A percentile compares a stretch with the other conserved stretches of the same genome.
Evolutionary conservation across 805 yeast species (phyloP).

Genomic region (Metschnikowia borealis): DNA sequence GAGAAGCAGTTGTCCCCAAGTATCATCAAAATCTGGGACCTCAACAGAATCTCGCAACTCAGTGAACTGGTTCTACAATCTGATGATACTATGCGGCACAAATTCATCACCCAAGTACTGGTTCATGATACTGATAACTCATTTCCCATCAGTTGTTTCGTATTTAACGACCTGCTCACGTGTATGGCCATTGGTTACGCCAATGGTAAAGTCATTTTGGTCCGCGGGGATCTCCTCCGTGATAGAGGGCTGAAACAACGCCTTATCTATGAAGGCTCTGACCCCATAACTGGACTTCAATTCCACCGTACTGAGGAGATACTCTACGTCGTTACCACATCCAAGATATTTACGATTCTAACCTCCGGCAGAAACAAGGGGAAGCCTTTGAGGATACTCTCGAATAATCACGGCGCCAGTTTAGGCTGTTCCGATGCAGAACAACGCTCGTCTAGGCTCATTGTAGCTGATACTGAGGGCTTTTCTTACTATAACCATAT

Average conservation of each 20-base stretch:
- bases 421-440: slow-evolving; percentile 47
- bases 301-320: slow-evolving; percentile 49
- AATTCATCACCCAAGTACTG: slow-evolving; percentile 57
- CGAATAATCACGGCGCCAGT: slow-evolving; percentile 46
- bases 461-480: slow-evolving; percentile 64
- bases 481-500: slow-evolving; percentile 57
- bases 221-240: slow-evolving; percentile 82
- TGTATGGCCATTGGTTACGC: slow-evolving; percentile 75
- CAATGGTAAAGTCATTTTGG: slow-evolving; percentile 75
- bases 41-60: slow-evolving; percentile 45
- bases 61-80: slow-evolving; percentile 13
- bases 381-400: slow-evolving; percentile 47
- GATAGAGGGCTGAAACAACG: slow-evolving; percentile 92
- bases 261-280: slow-evolving; percentile 64
- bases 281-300: slow-evolving; percentile 77
- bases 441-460: slow-evolving; percentile 42
- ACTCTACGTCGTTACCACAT: slow-evolving; percentile 71
- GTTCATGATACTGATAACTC: slow-evolving; percentile 72
- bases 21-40: slow-evolving; percentile 67
- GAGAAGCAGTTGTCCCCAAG: slow-evolving; percentile 71
- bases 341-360: slow-evolving; percentile 62
- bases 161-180: slow-evolving; percentile 50
- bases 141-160: slow-evolving; percentile 70
- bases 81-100: slow-evolving; percentile 22
- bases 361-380: slow-evolving; percentile 80